Percentiles rank a stretch among this genome's conserved stretches.
Evolutionary conservation across 2,329 filamentous ascomycete species (phyloP).

Genomic region (Sarocladium oryzae): DNA sequence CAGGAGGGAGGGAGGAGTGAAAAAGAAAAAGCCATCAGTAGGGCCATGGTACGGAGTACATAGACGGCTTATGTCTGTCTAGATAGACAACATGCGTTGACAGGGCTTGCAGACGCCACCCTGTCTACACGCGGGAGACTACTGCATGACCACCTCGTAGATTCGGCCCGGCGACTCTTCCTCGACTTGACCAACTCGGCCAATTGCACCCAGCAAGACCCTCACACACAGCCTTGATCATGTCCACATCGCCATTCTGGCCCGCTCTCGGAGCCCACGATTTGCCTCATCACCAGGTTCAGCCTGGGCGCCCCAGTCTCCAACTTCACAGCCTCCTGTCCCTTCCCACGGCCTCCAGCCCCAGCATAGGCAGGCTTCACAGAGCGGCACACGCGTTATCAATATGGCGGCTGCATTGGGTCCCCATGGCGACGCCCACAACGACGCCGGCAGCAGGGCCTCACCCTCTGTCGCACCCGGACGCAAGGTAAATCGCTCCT

Average conservation of each 20-base stretch:
- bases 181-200: neutral
- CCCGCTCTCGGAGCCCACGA: neutral
- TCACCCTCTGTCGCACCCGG: neutral
- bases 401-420: neutral
- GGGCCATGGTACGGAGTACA: no score
- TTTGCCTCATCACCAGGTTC: neutral
- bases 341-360: no score
- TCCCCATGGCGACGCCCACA: neutral
- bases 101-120: neutral
- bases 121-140: no score
- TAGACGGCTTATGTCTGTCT: no score
- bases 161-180: no score
- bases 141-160: neutral
- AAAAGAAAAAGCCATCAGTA: no score
- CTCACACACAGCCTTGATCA: neutral
- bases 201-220: neutral
- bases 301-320: neutral
- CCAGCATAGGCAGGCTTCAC: neutral
- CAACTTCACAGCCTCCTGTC: neutral
- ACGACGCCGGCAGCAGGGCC: neutral
- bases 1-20: no score
- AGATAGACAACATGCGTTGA: no score
- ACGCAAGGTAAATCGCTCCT: slow-evolving; percentile 13
- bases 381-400: neutral
- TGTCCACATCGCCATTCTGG: neutral